Evolutionary conservation across 1,284 basidiomycete species (phyloP).

Genomic region (Cryptococcus sp.): DNA sequence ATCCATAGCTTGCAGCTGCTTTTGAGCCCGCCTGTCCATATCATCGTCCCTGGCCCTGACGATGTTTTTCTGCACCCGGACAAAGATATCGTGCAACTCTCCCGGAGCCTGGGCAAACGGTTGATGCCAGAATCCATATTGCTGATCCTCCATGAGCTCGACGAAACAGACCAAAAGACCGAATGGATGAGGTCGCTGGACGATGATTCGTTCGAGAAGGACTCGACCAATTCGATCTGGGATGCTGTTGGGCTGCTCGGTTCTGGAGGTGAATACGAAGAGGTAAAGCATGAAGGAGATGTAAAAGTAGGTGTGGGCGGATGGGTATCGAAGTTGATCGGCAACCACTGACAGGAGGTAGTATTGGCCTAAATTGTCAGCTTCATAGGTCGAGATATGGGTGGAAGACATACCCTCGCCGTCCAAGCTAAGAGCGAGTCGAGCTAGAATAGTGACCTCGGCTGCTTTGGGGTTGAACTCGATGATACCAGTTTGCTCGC

Average conservation of each 20-base stretch:
- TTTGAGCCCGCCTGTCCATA: too few relatives aligned
- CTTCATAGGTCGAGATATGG: neutral
- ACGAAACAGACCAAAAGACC: constrained; percentile 90
- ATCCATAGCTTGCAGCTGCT: too few relatives aligned
- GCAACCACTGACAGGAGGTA: constrained; percentile 85
- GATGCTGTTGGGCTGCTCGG: constrained; percentile 50
- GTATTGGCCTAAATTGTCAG: constrained; percentile 64
- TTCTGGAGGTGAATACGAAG: constrained; percentile 55
- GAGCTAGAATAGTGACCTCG: constrained; percentile 74
- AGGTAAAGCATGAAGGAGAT: constrained; percentile 80
- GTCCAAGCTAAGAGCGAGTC: constrained; percentile 76
- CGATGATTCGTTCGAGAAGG: constrained; percentile 87
- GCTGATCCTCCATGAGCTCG: constrained; percentile 54
- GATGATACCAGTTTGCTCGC: constrained; percentile 72
- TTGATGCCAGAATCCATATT: constrained; percentile 48
- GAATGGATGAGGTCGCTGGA: constrained; percentile 95
- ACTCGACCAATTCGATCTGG: constrained; percentile 88
- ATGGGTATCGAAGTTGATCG: constrained; percentile 90
- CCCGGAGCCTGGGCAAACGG: constrained; percentile 44
- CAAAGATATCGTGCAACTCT: constrained; percentile 42
- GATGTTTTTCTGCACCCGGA: constrained; percentile 12
- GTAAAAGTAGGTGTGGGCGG: constrained; percentile 97
- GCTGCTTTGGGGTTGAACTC: constrained; percentile 75
- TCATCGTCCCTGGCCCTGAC: too few relatives aligned
- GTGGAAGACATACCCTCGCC: constrained; percentile 66